Evolutionary conservation across 192 early-diverging fungal genomes (phyloP).

Genomic region (Coemansia sp.): DNA sequence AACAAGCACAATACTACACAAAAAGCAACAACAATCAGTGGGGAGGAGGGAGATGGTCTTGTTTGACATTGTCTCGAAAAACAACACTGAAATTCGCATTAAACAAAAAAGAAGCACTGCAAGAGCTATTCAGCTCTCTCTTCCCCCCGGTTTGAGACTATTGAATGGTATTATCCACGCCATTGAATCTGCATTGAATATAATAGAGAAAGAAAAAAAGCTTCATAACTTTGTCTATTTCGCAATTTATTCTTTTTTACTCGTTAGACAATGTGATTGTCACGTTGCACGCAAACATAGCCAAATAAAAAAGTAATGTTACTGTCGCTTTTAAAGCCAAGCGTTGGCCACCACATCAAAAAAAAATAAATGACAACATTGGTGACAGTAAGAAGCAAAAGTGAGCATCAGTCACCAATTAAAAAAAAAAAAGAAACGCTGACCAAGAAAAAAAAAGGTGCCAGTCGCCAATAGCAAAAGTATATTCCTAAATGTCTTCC

Average conservation of each 20-base stretch:
- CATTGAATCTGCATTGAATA: neutral
- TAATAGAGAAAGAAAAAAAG: neutral
- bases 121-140: neutral
- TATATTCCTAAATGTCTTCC: neutral
- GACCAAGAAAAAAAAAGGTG: neutral
- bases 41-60: neutral
- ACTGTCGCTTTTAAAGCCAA: neutral
- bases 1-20: neutral
- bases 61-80: neutral
- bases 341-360: neutral
- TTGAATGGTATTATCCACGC: neutral
- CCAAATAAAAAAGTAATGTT: neutral
- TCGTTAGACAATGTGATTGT: slow-evolving; percentile 71
- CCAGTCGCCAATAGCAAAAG: neutral
- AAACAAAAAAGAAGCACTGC: no score
- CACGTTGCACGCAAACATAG: slow-evolving; percentile 82
- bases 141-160: neutral
- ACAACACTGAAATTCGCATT: neutral
- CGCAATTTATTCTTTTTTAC: no score
- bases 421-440: neutral
- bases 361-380: neutral
- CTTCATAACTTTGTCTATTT: no score
- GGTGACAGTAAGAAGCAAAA: neutral
- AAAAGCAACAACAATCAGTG: neutral
- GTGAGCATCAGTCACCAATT: neutral